Evolutionary conservation across 208 protist species (phyloP), one percentile per base, ranked within the genome.

Genomic region (Acanthamoeba healyi): DNA sequence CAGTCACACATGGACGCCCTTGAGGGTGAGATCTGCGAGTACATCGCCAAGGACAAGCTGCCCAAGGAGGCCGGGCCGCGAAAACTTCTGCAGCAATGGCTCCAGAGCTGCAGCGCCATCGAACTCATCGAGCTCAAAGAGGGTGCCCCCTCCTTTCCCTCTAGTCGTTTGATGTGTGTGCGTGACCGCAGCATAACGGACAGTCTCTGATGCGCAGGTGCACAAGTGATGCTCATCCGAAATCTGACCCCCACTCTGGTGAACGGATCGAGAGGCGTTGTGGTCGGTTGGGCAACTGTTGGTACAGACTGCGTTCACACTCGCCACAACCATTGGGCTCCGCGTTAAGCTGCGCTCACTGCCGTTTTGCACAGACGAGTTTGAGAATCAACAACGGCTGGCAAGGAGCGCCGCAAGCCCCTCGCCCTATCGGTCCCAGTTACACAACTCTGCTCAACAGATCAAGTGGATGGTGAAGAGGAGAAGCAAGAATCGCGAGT

Each of bases 221-320:
- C 96, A 12, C 94, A 97, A 9, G 96, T 97, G 7, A 96, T 97
- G 40, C 49, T 97, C 19, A 54, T 97, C 24, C 95, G 94, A 36
- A 97, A 97, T 67, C 61, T 63, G 17, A 19, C 91, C 54, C 7
- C 32, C 22, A 92, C 70, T 24, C 72, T 98, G 17, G 90, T 97
- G 9, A 97, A 97, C 95, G 94, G 77, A 29, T 96, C 95, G 29
- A 1, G 63, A n/a, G 95, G 93, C 65, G 93, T 95, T 22, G 92
- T 95, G 5, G 7, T 63, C 49, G 95, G 67, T 19, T 97, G 44
- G 63, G 40, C 54, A 24, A 61, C 54, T 24, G 54, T 32, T 17
- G 24, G 54, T 61, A 61, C 54, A 58, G 51, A 12, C 19, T n/a
- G 54, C 9, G 7, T n/a, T 24, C 29, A 61, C n/a, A 61, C 54